Base-by-base conservation (phyloP, 1,284 basidiomycete species). In the Cryptococcus sp. region DNA sequence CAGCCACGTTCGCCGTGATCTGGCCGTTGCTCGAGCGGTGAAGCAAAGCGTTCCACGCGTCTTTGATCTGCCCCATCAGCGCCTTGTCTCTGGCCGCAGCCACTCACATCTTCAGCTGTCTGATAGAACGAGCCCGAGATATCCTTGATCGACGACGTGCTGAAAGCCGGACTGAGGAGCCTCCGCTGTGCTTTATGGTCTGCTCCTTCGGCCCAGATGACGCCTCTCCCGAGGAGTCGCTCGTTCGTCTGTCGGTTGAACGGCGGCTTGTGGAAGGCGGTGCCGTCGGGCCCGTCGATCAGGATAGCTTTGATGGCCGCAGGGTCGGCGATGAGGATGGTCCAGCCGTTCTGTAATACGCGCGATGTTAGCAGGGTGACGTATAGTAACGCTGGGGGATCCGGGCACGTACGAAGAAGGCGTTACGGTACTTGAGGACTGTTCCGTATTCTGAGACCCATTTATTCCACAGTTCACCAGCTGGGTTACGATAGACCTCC, bases 281-380 rank as follows among this genome's bases (percentile, higher is more conserved):
- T 37, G 16, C 42, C 52, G 44, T 53, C 52, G 8, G 49, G 49
- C 8, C 49, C 49, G 44, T 53, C 42, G 8, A 33, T 45, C 8
- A 53, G 52, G 52, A 53, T 45, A 2, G 52, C 42, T 23, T 37
- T 28, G 42, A 46, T 20, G 8, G 44, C 52, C 13, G 36, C 28
- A 4, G 52, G 52, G 35, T 53, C 52, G 43, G 52, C 52, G 15
- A 53, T 33, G 33, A 46, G 23, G 52, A 53, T 46, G 42, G 52
- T 53, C 24, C 21, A 46, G n/a, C 52, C 52, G 44, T 53, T 53
- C 52, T 53, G 44, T 13, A 5, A 46, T n/a, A n/a, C n/a, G n/a
- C n/a, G n/a, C n/a, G 15, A 21, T 21, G 18, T 40, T 21, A 15
- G 4, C n/a, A n/a, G n/a, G n/a, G n/a, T n/a, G n/a, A n/a, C n/a